These are phyloP conservation scores for Neurospora sp. DNA, from an alignment of 495 filamentous ascomycete genomes.

Conservation along the genomic window DNA sequence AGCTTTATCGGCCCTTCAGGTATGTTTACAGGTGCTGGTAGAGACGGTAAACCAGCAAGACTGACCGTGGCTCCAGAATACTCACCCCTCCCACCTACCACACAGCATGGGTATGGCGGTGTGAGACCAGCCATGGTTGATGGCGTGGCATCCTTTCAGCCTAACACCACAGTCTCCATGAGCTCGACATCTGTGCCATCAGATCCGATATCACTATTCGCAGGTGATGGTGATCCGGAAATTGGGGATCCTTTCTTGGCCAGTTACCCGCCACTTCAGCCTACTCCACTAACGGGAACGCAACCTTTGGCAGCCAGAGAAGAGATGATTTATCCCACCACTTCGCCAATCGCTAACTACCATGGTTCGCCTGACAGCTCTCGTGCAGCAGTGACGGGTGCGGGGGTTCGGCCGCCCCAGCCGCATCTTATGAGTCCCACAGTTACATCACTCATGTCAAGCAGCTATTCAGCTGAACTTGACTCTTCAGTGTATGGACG, in stretches of 20 bases:
- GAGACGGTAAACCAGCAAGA: neutral
- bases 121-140: conserved; percentile 20
- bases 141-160: conserved; percentile 17
- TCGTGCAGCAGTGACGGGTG: neutral
- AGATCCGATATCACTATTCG: conserved; percentile 17
- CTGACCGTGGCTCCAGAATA: conserved; percentile 14
- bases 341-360: conserved; percentile 18
- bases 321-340: conserved; percentile 36
- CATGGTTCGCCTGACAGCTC: conserved; percentile 6
- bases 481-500: conserved; percentile 6
- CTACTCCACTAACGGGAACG: conserved; percentile 22
- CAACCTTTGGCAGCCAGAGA: conserved; percentile 30
- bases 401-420: conserved; percentile 3
- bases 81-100: conserved; percentile 22
- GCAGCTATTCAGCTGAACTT: conserved; percentile 1
- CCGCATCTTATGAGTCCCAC: conserved; percentile 2
- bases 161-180: conserved; percentile 13
- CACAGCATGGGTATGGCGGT: conserved; percentile 23
- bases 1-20: conserved; percentile 26
- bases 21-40: conserved; percentile 6
- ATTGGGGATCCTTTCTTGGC: conserved; percentile 27
- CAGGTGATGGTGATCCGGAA: conserved; percentile 22
- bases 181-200: conserved; percentile 9
- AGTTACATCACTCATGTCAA: conserved; percentile 1
- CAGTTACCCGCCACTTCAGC: conserved; percentile 31